Conservation (phyloP, 176 grass and related monocot genomes). For the Cenchrus fungigraminus region DNA sequence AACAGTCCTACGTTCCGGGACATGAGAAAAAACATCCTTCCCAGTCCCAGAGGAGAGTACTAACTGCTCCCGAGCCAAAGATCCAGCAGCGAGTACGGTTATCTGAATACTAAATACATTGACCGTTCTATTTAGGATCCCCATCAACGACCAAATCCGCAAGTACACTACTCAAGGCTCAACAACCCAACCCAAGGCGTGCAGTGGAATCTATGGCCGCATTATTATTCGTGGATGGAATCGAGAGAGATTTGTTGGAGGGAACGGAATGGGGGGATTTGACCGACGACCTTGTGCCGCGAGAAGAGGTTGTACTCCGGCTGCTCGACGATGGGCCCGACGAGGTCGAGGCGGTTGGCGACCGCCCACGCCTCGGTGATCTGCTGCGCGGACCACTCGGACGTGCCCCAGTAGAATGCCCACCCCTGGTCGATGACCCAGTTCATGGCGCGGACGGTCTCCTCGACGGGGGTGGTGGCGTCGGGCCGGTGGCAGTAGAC, state of each 20-base stretch:
- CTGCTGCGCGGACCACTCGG: conserved; percentile 94
- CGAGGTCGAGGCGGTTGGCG: conserved; percentile 80
- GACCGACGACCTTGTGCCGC: conserved; percentile 69
- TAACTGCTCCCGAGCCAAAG: conserved; percentile 22
- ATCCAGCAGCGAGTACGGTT: neutral
- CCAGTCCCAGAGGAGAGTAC: neutral
- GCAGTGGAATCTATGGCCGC: neutral
- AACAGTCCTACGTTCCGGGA: neutral
- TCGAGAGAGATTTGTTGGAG: neutral
- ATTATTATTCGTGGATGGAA: neutral
- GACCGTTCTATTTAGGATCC: neutral
- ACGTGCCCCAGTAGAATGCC: conserved; percentile 98
- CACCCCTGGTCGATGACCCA: conserved; percentile 87
- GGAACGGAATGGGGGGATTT: neutral
- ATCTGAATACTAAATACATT: neutral
- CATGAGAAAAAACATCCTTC: neutral
- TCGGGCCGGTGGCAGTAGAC: conserved; percentile 91
- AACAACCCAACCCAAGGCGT: neutral
- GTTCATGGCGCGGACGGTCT: conserved; percentile 95
- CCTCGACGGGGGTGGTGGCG: conserved; percentile 78
- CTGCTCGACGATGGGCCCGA: conserved; percentile 94
- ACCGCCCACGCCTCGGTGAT: conserved; percentile 86
- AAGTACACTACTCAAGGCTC: neutral
- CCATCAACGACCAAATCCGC: neutral
- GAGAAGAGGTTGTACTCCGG: conserved; percentile 98